Base-by-base conservation (phyloP, 495 filamentous ascomycete genomes). In the Xylaria telfairii region DNA sequence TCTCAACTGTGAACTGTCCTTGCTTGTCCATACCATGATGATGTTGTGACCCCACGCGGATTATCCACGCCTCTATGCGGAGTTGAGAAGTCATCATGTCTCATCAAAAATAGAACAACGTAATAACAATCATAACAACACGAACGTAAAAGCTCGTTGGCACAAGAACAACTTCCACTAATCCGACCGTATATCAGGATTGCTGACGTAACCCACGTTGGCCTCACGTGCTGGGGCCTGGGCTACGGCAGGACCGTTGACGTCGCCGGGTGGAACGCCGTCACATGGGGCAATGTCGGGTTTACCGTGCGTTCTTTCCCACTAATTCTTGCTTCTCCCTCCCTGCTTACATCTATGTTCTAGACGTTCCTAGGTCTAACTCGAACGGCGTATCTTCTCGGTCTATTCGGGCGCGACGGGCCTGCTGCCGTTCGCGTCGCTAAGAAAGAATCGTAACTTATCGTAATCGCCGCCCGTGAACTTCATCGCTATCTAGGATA, bases 201-300 rank as follows among this genome's bases (percentile, higher is more conserved):
- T 32, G 91, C 86, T 17, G 92, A 94, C 71, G 79, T 93, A 62
- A 90, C 89, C 4, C 92, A 94, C 79, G 73, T 94, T n/a, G 88
- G 81, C 41, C 84, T 89, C 66, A 92, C 90, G 0, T 87, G 81
- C 51, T 81, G 84, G 71, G 87, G 79, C 3, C 84, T 94, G 71
- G 91, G 89, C 5, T 83, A 80, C 71, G 82, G 85, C 2, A 76
- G 76, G 19, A 85, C 88, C 62, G 24, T 87, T 19, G 84, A 90
- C 71, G 79, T 91, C 4, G 79, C 72, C 41, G 80, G 77, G 4
- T 95, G 92, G 92, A 93, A 92, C 72, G 76, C 84, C 32, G 83
- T 92, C 81, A 87, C 89, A 2, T 93, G 90, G 90, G 92, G 92
- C 13, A 93, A 94, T 73, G 83, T 95, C 56, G 90, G 87, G 0